Base-by-base conservation (phyloP, 2,329 filamentous ascomycete genomes). In the Verticillium longisporum region DNA sequence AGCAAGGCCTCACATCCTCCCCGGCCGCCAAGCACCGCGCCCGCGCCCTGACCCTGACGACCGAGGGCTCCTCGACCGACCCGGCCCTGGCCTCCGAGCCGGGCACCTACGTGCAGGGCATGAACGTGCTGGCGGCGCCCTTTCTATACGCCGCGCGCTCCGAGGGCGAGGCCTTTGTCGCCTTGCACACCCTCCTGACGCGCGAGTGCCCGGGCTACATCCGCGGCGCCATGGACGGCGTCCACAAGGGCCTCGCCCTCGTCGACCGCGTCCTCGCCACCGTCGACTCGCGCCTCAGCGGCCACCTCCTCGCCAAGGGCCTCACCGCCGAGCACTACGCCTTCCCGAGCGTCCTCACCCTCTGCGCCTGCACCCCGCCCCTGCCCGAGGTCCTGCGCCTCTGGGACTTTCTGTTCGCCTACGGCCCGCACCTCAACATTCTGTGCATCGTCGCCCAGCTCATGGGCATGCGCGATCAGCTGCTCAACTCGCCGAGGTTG, bases 341-440 rank as follows among this genome's bases (percentile, higher is more conserved):
- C 2, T 99, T 99, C 70, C 92, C 95, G 1, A 96, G 91, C 1
- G 95, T 99, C 0, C 80, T 98, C 65, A 99, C 95, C 0, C 83
- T 99, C 58, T 97, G 92, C 71, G 95, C 95, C 32, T 98, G 95
- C 74, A 99, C 95, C 15, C 95, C 95, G 15, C 95, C 95, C 2
- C 76, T 99, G 60, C 94, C 94, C 0, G 94, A 99, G 75, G 95
- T 99, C 0, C 76, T 99, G 60, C 86, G 90, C 64, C 82, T 99
- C 2, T 99, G 95, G 95, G 95, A 99, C 73, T 99, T 99, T 68
- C 77, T 99, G 26, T 96, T 99, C 70, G 94, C 95, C 0, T 99
- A 97, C 68, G 95, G 95, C 0, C 88, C 92, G 38, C 95, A 99
- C 73, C 75, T 99, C 63, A 99, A 99, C 70, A 91, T 99, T 60